These are phyloP conservation scores for Petrea volubilis DNA, from an alignment of 257 asterid genomes.

Conservation along the genomic window DNA sequence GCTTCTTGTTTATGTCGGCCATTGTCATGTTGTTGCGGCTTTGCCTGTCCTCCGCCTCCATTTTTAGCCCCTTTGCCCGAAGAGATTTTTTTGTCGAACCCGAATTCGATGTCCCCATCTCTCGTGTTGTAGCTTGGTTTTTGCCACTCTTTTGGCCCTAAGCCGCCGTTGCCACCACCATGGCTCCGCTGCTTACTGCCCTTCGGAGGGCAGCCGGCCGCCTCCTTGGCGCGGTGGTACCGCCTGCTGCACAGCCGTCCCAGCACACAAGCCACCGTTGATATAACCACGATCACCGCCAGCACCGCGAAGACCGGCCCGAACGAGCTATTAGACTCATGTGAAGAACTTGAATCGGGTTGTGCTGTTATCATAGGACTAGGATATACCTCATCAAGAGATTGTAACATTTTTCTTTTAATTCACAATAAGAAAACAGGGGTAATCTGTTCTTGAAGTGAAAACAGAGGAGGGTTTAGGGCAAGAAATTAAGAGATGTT, in stretches of 20 bases:
- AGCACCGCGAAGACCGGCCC: slow-evolving; percentile 69
- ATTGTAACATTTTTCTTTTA: slow-evolving; percentile 47
- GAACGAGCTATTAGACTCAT: slow-evolving; percentile 72
- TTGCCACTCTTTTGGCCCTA: slow-evolving; percentile 46
- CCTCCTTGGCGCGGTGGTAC: slow-evolving; percentile 36
- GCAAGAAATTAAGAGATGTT: too few relatives aligned
- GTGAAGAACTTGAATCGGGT: slow-evolving; percentile 37
- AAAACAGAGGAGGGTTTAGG: too few relatives aligned
- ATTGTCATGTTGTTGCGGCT: slow-evolving; percentile 21
- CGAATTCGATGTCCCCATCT: slow-evolving; percentile 74
- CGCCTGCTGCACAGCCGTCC: slow-evolving; percentile 72
- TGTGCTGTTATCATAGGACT: slow-evolving; percentile 38
- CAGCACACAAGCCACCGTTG: slow-evolving; percentile 62
- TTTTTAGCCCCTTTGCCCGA: slow-evolving; percentile 1
- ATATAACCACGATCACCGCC: slow-evolving; percentile 64
- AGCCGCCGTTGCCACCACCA: slow-evolving; percentile 3
- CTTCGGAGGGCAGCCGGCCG: slow-evolving; percentile 24
- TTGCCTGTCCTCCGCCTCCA: slow-evolving; percentile 30
- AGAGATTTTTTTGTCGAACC: slow-evolving; percentile 44
- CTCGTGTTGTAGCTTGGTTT: slow-evolving; percentile 42
- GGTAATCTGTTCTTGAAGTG: too few relatives aligned
- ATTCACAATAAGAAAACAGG: too few relatives aligned
- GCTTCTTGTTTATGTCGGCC: slow-evolving; percentile 50
- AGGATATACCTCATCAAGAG: slow-evolving; percentile 49
- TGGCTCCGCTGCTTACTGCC: slow-evolving; percentile 26